Percentiles rank a stretch among this genome's conserved stretches.
phyloP scores from a whole-genome alignment of 306 rosid species.

The Aeschynomene evenia region DNA sequence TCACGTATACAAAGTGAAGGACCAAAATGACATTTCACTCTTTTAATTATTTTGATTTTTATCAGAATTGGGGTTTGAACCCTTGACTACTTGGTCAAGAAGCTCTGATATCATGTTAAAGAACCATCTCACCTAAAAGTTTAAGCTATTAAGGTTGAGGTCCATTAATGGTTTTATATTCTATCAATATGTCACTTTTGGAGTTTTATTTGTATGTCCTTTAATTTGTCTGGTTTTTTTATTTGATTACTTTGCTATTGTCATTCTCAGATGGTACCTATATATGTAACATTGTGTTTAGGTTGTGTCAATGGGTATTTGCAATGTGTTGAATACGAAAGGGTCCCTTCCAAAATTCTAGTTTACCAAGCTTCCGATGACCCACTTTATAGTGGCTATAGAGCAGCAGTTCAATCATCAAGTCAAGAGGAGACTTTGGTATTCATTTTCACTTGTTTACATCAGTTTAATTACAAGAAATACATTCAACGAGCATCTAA shows the following conservation, averaged over 20 bases:
- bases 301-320: constrained; percentile 58
- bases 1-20: too few species aligned
- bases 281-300: constrained; percentile 22
- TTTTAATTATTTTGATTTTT: too few species aligned
- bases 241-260: neutral
- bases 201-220: neutral
- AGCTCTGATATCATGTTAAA: too few species aligned
- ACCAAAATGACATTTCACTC: too few species aligned
- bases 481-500: too few species aligned
- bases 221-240: neutral
- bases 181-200: neutral
- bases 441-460: constrained; percentile 14
- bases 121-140: too few species aligned
- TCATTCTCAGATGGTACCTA: neutral
- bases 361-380: constrained; percentile 67
- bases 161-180: too few species aligned
- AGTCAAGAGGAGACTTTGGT: constrained; percentile 68
- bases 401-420: constrained; percentile 63
- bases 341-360: constrained; percentile 68
- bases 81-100: too few species aligned
- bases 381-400: constrained; percentile 62
- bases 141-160: too few species aligned
- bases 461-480: too few species aligned
- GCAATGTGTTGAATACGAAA: constrained; percentile 58
- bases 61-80: too few species aligned